Base-by-base conservation (phyloP, 257 asterid genomes). In the Thymus mandschuricus region DNA sequence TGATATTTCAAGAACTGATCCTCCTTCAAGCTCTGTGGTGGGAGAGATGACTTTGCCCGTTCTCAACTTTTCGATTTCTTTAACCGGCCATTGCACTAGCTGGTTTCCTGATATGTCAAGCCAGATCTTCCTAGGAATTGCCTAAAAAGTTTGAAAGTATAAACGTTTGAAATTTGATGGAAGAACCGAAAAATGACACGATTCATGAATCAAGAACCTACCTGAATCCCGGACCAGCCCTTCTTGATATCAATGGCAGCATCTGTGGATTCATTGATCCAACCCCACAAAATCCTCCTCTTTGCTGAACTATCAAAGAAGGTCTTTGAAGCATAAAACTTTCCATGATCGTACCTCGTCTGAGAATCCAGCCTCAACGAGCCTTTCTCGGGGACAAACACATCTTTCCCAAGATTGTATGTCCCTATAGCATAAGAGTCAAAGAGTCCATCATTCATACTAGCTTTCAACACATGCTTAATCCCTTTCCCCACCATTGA, bases 261-360 rank as follows among this genome's bases (percentile, higher is more conserved):
- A 63, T 40, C 46, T 29, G 64, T 72, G 64, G 65, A 40, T 10
- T 72, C 76, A 29, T 52, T 73, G 72, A 73, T 65, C 78, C 78
- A 73, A 45, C 72, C 78, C 78, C 78, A 73, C 78, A 73, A 62
- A 33, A 69, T 35, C 61, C 80, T 75, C 71, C 80, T 75, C 12
- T 54, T 69, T 54, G 52, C 52, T 6, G 27, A 69, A 55, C 71
- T 34, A 35, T 75, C 80, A 54, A 75, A 75, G 75, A 75, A 75
- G 1, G 80, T 52, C 61, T 75, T 75, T 9, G 80, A 75, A 51
- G 75, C 80, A 38, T 75, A 75, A 34, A 69, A 75, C 75, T 75
- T 75, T 6, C 80, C 80, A 54, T 75, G 64, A 69, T 75, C 80
- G 35, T 75, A 75, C 41, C 68, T 75, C 30, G 45, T 10, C 27